phyloP scores from a whole-genome alignment of 2,329 filamentous ascomycete species.

The Microdochium bolleyi region DNA sequence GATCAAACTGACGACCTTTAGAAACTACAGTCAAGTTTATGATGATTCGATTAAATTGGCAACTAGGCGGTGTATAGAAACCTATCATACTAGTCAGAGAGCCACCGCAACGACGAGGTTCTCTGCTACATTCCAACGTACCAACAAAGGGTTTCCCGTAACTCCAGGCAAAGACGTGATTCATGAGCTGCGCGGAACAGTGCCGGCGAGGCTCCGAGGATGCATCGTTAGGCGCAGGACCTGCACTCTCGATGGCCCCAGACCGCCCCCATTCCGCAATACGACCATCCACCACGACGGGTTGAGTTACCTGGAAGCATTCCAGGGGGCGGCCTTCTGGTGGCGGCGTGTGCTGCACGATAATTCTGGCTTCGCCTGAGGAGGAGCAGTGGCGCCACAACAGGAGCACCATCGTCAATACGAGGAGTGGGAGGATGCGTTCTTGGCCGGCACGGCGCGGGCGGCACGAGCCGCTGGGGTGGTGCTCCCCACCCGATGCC shows the following conservation, averaged over 20 bases:
- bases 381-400: neutral
- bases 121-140: conserved; percentile 6
- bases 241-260: neutral
- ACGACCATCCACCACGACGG: conserved; percentile 1
- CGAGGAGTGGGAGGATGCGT: too few species aligned
- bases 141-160: conserved; percentile 13
- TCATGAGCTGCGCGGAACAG: conserved; percentile 10
- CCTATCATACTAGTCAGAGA: conserved; percentile 24
- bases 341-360: neutral
- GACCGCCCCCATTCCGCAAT: too few species aligned
- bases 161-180: conserved; percentile 12
- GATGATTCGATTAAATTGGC: conserved; percentile 53
- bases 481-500: too few species aligned
- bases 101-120: neutral
- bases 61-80: conserved; percentile 49
- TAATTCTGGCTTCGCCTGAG: neutral
- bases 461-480: too few species aligned
- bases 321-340: conserved; percentile 4
- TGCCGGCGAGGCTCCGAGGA: neutral
- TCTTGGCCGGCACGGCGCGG: too few species aligned
- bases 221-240: neutral
- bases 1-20: conserved; percentile 55
- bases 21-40: conserved; percentile 61
- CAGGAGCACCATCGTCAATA: too few species aligned
- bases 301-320: conserved; percentile 13